Evolutionary conservation across 106 monocot genomes (phyloP), one percentile per base, ranked within the genome.

Genomic region (Xerophyta viscosa): DNA sequence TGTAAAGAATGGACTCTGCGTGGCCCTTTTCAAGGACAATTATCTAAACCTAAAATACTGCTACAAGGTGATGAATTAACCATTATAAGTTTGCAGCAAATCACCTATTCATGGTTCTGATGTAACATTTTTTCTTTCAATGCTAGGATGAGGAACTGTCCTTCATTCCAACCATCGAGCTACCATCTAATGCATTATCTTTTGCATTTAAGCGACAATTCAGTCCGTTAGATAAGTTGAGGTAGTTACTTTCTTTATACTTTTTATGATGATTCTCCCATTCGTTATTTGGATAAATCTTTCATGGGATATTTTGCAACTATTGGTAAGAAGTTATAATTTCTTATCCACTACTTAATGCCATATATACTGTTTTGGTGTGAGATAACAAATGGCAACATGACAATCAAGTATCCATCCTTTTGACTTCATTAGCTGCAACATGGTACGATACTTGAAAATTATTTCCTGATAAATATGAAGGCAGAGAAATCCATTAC

Each of bases 181-280:
- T 90, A 30, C 98, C 98, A 37, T 83, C 82, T 51, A 90, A 86
- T 72, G 65, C 73, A 13, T 3, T 65, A 20, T 90, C 86, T 25
- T 57, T 90, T 50, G 90, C 77, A 50, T 83, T 99, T 49, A 99
- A 90, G 57, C 73, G 98, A 13, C 73, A 69, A 21, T 90, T 99
- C 63, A 71, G 63, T 69, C 74, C 80, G 50, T 66, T 60, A 56
- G 80, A 90, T 62, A 99, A 99, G 46, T 57, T 99, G 59, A 99
- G 98, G 98, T 98, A 21, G 37, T 64, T 9, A 37, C 18, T 43
- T 15, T n/a, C 8, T 24, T 15, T 37, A 54, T 15, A 2, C 52
- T 48, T 29, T 17, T 21, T 52, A 3, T 18, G 19, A 8, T 8
- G 25, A 1, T 39, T 0, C 10, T 12, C 15, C 13, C 33, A 36